Conservation (phyloP, 2,329 filamentous ascomycete genomes). For the Lecanicillium sp. region DNA sequence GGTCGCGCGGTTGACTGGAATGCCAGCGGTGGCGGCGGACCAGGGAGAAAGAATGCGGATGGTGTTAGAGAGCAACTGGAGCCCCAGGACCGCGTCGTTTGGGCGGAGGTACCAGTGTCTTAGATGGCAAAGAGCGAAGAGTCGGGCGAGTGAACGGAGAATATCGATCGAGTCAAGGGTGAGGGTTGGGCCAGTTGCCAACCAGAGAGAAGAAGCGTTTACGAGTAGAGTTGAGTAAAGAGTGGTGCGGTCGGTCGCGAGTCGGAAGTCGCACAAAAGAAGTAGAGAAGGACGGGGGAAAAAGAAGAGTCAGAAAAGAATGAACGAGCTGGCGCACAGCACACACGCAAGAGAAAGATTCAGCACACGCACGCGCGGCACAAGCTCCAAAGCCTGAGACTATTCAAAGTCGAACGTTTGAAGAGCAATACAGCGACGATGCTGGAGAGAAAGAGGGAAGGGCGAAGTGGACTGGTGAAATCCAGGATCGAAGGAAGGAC, state of each 20-base stretch:
- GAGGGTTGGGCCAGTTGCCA: neutral
- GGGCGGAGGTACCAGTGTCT: slow-evolving; percentile 4
- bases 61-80: slow-evolving; percentile 6
- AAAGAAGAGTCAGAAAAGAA: slow-evolving; percentile 5
- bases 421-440: neutral
- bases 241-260: slow-evolving; percentile 1
- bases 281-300: neutral
- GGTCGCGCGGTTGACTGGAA: slow-evolving; percentile 7
- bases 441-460: neutral
- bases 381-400: slow-evolving; percentile 2
- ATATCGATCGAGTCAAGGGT: no score
- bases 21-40: slow-evolving; percentile 5
- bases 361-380: slow-evolving; percentile 9
- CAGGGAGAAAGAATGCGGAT: slow-evolving; percentile 10
- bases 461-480: neutral
- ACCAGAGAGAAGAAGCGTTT: no score
- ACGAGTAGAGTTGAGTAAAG: slow-evolving; percentile 1
- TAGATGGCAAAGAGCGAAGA: slow-evolving; percentile 1
- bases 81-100: slow-evolving; percentile 2
- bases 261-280: slow-evolving; percentile 1
- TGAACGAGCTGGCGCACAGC: slow-evolving; percentile 9
- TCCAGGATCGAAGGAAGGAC: slow-evolving; percentile 5
- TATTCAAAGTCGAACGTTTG: slow-evolving; percentile 2
- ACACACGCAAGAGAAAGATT: slow-evolving; percentile 5
- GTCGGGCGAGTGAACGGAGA: no score